A percentile compares a stretch with the other conserved stretches of the same genome.
These are phyloP conservation scores for Quercus cerris DNA, from an alignment of 306 rosid species.

Conservation along the genomic window DNA sequence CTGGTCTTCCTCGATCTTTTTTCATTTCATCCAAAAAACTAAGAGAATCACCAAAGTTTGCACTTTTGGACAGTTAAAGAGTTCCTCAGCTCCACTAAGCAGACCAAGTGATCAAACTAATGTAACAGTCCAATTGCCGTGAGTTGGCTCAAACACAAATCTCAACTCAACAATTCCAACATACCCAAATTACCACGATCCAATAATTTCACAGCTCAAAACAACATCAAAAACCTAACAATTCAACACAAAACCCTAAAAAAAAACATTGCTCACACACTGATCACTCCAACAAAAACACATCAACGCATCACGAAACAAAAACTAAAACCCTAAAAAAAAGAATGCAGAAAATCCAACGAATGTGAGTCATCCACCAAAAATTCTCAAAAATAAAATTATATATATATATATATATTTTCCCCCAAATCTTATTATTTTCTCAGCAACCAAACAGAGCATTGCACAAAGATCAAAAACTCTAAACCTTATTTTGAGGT, in stretches of 20 bases:
- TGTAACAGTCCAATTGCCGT: not conserved
- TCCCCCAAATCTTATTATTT: not conserved
- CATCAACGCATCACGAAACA: not conserved
- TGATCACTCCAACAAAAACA: not conserved
- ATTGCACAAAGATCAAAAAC: constrained; percentile 9
- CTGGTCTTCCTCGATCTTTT: too few relatives aligned
- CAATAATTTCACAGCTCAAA: not conserved
- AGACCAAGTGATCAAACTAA: constrained; percentile 2
- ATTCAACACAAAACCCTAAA: not conserved
- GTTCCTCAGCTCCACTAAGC: not conserved
- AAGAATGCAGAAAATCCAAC: not conserved
- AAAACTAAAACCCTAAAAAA: not conserved
- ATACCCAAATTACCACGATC: not conserved
- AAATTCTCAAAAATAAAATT: not conserved
- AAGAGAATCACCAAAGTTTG: not conserved
- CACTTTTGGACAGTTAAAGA: not conserved
- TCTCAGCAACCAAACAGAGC: constrained; percentile 29
- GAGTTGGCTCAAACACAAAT: not conserved
- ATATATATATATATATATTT: too few relatives aligned
- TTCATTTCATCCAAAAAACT: not conserved
- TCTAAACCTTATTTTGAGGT: not conserved
- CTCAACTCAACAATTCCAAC: constrained; percentile 5
- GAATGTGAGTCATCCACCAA: not conserved
- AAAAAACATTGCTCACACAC: not conserved
- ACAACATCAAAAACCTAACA: not conserved